Evolutionary conservation across 2,329 filamentous ascomycete genomes (phyloP).

Genomic region (Neobulgaria alba): DNA sequence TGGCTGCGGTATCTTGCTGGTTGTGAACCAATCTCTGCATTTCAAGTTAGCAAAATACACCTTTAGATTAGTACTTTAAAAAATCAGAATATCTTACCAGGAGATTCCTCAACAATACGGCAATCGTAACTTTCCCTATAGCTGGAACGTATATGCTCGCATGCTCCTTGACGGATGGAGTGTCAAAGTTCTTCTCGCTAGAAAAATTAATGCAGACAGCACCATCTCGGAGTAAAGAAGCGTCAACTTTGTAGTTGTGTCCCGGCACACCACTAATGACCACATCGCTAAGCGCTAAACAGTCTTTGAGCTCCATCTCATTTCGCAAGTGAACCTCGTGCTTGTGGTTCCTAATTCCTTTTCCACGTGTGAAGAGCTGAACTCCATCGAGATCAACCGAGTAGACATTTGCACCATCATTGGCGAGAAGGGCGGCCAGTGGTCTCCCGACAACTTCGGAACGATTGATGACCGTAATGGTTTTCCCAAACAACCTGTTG

Average conservation of each 20-base stretch:
- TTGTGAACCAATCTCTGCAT: constrained; percentile 4
- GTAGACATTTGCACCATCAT: constrained; percentile 93
- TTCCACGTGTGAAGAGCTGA: constrained; percentile 83
- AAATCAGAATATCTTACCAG: constrained; percentile 43
- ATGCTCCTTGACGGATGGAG: constrained; percentile 81
- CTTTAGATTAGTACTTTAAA: no score
- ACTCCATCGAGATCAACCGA: constrained; percentile 88
- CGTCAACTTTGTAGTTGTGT: constrained; percentile 83
- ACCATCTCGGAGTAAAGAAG: constrained; percentile 73
- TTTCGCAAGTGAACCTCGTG: constrained; percentile 76
- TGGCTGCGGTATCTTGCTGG: neutral
- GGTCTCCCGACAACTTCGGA: constrained; percentile 93
- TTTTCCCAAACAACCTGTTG: constrained; percentile 86
- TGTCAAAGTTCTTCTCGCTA: constrained; percentile 86
- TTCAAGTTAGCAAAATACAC: neutral
- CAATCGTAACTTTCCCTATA: constrained; percentile 96
- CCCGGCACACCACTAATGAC: constrained; percentile 89
- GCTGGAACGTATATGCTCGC: constrained; percentile 95
- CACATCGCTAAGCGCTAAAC: constrained; percentile 81
- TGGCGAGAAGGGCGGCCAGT: constrained; percentile 84
- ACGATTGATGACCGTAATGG: constrained; percentile 92
- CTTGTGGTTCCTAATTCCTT: constrained; percentile 73
- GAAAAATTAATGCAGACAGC: constrained; percentile 99
- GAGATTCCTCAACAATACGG: constrained; percentile 79
- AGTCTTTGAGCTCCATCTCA: constrained; percentile 70